Evolutionary conservation across 2,329 filamentous ascomycete species (phyloP), one percentile per base, ranked within the genome.

Genomic region (Pseudocercospora vitis): DNA sequence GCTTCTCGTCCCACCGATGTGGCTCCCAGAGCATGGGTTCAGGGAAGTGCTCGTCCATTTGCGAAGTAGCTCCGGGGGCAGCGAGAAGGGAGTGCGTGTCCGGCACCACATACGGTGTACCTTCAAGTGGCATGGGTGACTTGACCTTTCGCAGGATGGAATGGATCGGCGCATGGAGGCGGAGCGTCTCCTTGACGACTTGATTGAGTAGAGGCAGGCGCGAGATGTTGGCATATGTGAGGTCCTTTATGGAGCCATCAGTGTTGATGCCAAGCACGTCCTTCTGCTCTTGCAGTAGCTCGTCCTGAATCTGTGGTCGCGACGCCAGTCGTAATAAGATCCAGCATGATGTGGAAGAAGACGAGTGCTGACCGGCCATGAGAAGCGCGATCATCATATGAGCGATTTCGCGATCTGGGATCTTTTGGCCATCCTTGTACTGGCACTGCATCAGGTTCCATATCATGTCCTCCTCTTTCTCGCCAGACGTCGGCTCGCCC

Each of bases 341-440:
- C 89, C 90, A 95, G 32, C 89, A 83, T 65, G 84, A 86, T 32
- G 88, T 91, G 16, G 89, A 90, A 3, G 89, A 89, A 2, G 89
- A 92, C 2, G 88, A 92, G 76, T 95, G 90, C 70, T 95, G 90
- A 52, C 90, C 90, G 55, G 89, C 90, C 89, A 95, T 95, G 58
- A 95, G 83, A 18, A 95, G 81, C 4, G 89, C 89, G 72, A 95
- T 95, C 88, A 95, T 92, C 82, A 95, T 92, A 74, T 94, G 87
- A 18, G 90, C 89, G 54, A 95, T 82, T 72, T 95, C 89, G 65
- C 87, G 80, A 68, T 95, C 90, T 12, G 90, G 87, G n/a, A 95
- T 80, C 4, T 78, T 78, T 32, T 77, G 84, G 63, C 89, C 90
- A 63, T 92, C 83, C 77, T 95, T 95, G 81, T 95, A 95, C 19